Percentiles rank a stretch among this genome's conserved stretches.
Evolutionary conservation across 495 filamentous ascomycete species (phyloP).

Genomic region (Cladorrhinum samala): DNA sequence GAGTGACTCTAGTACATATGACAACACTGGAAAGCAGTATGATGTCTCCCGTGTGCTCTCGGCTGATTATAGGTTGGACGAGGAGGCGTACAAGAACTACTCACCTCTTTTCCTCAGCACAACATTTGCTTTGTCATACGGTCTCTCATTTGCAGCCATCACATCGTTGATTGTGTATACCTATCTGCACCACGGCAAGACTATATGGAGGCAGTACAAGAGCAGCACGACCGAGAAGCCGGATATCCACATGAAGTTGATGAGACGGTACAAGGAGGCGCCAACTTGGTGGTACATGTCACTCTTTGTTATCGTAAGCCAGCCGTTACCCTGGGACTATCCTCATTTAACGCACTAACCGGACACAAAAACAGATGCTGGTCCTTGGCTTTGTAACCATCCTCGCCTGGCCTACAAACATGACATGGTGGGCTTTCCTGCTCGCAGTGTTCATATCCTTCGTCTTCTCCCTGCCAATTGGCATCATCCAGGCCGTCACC

Average conservation of each 20-base stretch:
- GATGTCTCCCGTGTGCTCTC: constrained; percentile 50
- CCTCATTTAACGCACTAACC: constrained; percentile 20
- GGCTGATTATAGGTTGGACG: constrained; percentile 44
- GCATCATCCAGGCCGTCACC: constrained; percentile 59
- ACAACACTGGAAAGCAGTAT: constrained; percentile 54
- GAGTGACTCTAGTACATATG: constrained; percentile 54
- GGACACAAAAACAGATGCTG: constrained; percentile 47
- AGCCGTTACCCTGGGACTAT: not conserved
- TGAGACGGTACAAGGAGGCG: constrained; percentile 53
- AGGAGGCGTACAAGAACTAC: constrained; percentile 51
- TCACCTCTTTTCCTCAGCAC: constrained; percentile 60
- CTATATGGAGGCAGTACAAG: constrained; percentile 52
- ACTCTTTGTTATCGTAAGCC: constrained; percentile 40
- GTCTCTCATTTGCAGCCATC: constrained; percentile 65
- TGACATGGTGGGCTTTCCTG: constrained; percentile 63
- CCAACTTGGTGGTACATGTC: constrained; percentile 52
- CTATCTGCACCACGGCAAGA: constrained; percentile 57
- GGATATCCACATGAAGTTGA: constrained; percentile 57
- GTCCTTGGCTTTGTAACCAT: constrained; percentile 56
- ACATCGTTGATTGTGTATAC: constrained; percentile 60
- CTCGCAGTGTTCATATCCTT: constrained; percentile 56
- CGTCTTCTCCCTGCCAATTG: constrained; percentile 48
- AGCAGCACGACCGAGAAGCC: constrained; percentile 54
- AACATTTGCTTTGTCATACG: constrained; percentile 59
- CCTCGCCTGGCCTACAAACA: constrained; percentile 57